A percentile compares a stretch with the other conserved stretches of the same genome.
These are phyloP conservation scores for Bacidia gigantensis DNA, from an alignment of 495 filamentous ascomycete genomes.

Conservation along the genomic window DNA sequence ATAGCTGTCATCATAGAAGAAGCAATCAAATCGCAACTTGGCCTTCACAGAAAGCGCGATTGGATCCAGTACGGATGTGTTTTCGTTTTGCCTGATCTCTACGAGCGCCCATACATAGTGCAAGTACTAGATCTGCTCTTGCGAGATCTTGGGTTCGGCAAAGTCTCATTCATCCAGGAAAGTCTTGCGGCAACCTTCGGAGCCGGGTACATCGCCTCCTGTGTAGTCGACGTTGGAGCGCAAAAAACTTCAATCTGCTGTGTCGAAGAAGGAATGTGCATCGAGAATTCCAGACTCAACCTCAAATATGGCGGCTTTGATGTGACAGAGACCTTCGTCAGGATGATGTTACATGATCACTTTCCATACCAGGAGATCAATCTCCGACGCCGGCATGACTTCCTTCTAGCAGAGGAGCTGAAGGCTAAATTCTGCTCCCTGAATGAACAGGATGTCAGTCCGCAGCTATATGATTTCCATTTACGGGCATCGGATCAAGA, in stretches of 20 bases:
- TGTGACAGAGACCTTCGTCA: constrained; percentile 85
- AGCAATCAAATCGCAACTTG: constrained; percentile 69
- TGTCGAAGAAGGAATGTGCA: constrained; percentile 89
- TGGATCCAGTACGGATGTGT: constrained; percentile 86
- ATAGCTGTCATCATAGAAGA: constrained; percentile 76
- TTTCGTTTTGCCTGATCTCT: constrained; percentile 88
- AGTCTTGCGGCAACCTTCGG: constrained; percentile 88
- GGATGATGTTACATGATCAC: constrained; percentile 91
- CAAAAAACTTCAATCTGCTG: constrained; percentile 98
- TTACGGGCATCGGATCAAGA: constrained; percentile 76
- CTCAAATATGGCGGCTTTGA: constrained; percentile 87
- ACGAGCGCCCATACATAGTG: constrained; percentile 86
- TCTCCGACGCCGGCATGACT: constrained; percentile 79
- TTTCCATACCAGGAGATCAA: constrained; percentile 94
- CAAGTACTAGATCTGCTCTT: constrained; percentile 69
- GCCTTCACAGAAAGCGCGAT: constrained; percentile 60
- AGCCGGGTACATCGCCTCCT: constrained; percentile 83
- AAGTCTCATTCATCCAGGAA: constrained; percentile 88
- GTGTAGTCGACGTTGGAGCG: constrained; percentile 91
- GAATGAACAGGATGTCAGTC: constrained; percentile 67
- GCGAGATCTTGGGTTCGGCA: constrained; percentile 74
- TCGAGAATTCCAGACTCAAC: constrained; percentile 86
- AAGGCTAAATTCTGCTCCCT: constrained; percentile 83
- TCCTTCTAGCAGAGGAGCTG: constrained; percentile 82
- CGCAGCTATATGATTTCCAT: constrained; percentile 74